Evolutionary conservation across 805 yeast genomes (phyloP).

Genomic region (Jamesozyma spencerorum): DNA sequence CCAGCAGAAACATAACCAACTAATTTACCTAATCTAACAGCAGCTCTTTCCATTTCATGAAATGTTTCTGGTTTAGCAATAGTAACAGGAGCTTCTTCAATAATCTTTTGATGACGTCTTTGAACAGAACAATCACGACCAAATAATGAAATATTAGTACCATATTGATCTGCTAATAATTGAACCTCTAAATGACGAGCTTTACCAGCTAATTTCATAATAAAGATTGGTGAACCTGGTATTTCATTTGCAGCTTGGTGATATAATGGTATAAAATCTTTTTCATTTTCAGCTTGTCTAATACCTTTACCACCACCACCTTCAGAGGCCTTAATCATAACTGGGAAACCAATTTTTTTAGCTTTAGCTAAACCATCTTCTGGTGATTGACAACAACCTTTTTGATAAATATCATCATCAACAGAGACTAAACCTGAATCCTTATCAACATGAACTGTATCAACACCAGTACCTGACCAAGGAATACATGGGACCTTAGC

Average conservation of each 20-base stretch:
- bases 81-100: conserved; percentile 98
- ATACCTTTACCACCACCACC: conserved; percentile 99
- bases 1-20: conserved; percentile 99
- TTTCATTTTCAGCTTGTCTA: conserved; percentile 83
- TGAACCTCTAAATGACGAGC: conserved; percentile 99
- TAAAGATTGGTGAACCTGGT: conserved; percentile 97
- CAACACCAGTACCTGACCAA: conserved; percentile 98
- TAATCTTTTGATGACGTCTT: conserved; percentile 97
- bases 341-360: conserved; percentile 86
- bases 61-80: conserved; percentile 83
- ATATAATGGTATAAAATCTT: conserved; percentile 66
- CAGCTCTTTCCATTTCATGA: conserved; percentile 89
- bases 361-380: conserved; percentile 88
- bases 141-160: conserved; percentile 91
- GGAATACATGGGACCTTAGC: conserved; percentile 98
- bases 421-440: conserved; percentile 79
- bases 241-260: conserved; percentile 95
- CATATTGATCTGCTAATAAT: conserved; percentile 94
- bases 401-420: conserved; percentile 66
- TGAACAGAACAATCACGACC: conserved; percentile 99
- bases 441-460: conserved; percentile 61
- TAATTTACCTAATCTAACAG: conserved; percentile 89
- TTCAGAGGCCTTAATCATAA: conserved; percentile 98
- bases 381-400: conserved; percentile 81
- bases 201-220: conserved; percentile 93